Evolutionary conservation across 192 early-diverging fungal species (phyloP).

Genomic region (Backusella westeae): DNA sequence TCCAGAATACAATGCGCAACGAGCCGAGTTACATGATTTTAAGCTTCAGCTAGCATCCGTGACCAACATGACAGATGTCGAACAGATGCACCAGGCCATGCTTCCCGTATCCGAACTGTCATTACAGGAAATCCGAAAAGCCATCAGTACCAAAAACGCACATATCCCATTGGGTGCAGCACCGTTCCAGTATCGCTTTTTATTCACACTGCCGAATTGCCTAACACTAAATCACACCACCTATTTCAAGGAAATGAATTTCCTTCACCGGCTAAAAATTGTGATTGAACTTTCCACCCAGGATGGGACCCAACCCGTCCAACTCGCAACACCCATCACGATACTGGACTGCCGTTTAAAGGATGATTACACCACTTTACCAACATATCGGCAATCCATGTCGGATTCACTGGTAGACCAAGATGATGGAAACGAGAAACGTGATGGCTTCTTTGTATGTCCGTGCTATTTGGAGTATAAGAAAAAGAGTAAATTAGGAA

Average conservation of each 20-base stretch:
- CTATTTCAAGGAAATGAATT: slow-evolving; percentile 24
- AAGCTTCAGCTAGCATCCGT: slow-evolving; percentile 15
- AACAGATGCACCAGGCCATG: not conserved
- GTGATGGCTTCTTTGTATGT: slow-evolving; percentile 18
- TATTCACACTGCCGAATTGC: slow-evolving; percentile 35
- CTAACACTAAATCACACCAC: slow-evolving; percentile 31
- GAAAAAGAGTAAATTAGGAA: slow-evolving; percentile 15
- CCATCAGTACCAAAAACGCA: slow-evolving; percentile 17
- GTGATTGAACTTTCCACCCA: slow-evolving; percentile 19
- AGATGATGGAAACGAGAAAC: not conserved
- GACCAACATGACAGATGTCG: slow-evolving; percentile 3
- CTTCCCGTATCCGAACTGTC: not conserved
- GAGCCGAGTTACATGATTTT: slow-evolving; percentile 19
- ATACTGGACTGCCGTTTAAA: slow-evolving; percentile 31
- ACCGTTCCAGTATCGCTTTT: slow-evolving; percentile 22
- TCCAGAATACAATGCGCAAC: slow-evolving; percentile 26
- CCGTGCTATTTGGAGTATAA: slow-evolving; percentile 26
- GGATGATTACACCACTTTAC: slow-evolving; percentile 27
- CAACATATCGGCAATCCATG: slow-evolving; percentile 27
- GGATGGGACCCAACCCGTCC: not conserved
- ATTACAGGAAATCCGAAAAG: slow-evolving; percentile 10
- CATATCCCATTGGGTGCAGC: slow-evolving; percentile 10
- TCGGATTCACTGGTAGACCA: slow-evolving; percentile 1
- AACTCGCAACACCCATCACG: slow-evolving; percentile 25
- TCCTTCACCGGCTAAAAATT: slow-evolving; percentile 27